Evolutionary conservation across 352 stramenopile genomes (phyloP).

Genomic region (Globisporangium ultimum): DNA sequence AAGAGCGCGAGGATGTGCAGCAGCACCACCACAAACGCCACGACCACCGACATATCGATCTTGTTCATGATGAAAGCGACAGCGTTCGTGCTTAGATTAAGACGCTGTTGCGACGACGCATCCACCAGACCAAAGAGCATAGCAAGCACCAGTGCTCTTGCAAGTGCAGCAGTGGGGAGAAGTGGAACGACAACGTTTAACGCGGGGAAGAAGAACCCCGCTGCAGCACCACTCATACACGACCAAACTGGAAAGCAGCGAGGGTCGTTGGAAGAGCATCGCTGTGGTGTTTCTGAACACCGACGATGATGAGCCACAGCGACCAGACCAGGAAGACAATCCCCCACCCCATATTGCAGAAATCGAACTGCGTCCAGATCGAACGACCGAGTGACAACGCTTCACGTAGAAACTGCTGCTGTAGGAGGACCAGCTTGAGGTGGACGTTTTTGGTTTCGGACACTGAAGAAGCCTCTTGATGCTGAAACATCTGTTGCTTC

Average conservation of each 20-base stretch:
- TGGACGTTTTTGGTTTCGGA: constrained; percentile 25
- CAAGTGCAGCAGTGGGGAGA: constrained; percentile 12
- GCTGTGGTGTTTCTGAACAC: background rate
- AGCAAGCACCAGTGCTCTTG: constrained; percentile 6
- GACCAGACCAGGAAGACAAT: constrained; percentile 44
- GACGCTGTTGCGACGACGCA: background rate
- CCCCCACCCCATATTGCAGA: constrained; percentile 73
- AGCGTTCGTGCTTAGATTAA: background rate
- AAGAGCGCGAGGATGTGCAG: constrained; percentile 63
- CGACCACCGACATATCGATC: constrained; percentile 17
- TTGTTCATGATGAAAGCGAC: background rate
- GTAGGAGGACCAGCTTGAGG: constrained; percentile 28
- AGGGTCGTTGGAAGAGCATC: background rate
- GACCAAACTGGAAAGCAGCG: constrained; percentile 5
- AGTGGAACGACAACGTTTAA: background rate
- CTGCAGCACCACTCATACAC: background rate
- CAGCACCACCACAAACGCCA: constrained; percentile 42
- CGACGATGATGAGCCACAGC: constrained; percentile 20
- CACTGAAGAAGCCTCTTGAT: constrained; percentile 7
- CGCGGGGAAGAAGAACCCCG: constrained; percentile 10
- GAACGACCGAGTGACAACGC: constrained; percentile 60
- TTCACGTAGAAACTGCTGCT: constrained; percentile 66
- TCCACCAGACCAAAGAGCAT: constrained; percentile 9
- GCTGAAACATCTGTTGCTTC: constrained; percentile 24
- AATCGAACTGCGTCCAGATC: constrained; percentile 88